These are phyloP conservation scores for Glycine latifolia DNA, from an alignment of 306 rosid species.

Conservation along the genomic window DNA sequence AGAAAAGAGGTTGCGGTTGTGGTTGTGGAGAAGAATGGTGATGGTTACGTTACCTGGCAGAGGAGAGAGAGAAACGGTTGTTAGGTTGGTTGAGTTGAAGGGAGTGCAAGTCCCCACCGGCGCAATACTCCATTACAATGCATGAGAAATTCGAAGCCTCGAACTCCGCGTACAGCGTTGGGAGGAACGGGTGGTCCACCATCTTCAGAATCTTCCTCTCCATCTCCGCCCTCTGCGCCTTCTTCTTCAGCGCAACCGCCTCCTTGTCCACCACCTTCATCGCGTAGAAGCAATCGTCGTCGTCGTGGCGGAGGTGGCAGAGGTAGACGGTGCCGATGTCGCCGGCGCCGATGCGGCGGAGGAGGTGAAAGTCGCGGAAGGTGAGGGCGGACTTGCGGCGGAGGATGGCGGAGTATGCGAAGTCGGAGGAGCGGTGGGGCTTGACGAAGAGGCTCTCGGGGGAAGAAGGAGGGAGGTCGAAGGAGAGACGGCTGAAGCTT, in stretches of 20 bases:
- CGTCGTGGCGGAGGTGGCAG: slow-evolving; percentile 63
- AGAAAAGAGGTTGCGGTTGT: too few species aligned
- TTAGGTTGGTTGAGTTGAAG: slow-evolving; percentile 75
- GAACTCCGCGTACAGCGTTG: slow-evolving; percentile 89
- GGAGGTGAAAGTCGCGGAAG: slow-evolving; percentile 81
- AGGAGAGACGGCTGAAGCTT: slow-evolving; percentile 92
- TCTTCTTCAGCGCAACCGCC: slow-evolving; percentile 80
- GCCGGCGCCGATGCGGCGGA: slow-evolving; percentile 88
- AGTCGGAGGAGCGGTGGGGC: slow-evolving; percentile 96
- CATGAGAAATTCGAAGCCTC: slow-evolving; percentile 93
- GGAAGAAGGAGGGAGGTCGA: slow-evolving; percentile 61
- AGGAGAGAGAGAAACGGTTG: slow-evolving; percentile 76
- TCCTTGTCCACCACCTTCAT: slow-evolving; percentile 98
- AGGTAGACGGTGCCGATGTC: slow-evolving; percentile 95
- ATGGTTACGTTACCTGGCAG: slow-evolving; percentile 73
- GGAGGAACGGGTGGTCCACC: slow-evolving; percentile 95
- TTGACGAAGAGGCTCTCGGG: slow-evolving; percentile 66
- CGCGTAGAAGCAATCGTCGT: slow-evolving; percentile 62
- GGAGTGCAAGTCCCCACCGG: slow-evolving; percentile 94
- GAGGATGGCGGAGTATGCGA: slow-evolving; percentile 85
- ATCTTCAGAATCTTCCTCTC: slow-evolving; percentile 90
- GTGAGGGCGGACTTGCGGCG: slow-evolving; percentile 63
- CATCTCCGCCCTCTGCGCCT: slow-evolving; percentile 86
- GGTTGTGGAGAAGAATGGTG: too few species aligned
- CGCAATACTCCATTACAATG: slow-evolving; percentile 98